Conservation (phyloP, 2,329 filamentous ascomycete genomes). For the Furcasterigmium furcatum region DNA sequence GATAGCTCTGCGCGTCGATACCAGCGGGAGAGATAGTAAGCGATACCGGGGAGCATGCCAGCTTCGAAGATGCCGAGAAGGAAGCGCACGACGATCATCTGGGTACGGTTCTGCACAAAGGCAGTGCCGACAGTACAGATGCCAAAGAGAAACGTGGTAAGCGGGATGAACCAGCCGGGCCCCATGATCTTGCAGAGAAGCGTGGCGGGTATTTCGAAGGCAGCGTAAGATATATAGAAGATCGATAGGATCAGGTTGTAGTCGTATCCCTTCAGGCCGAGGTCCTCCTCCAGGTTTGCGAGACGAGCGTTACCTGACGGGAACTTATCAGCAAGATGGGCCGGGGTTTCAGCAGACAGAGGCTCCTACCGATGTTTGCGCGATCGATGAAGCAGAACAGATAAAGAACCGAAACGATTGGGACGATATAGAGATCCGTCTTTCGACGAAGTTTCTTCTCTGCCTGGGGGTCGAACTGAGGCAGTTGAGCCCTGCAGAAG, state of each 20-base stretch:
- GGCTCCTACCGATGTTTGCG: no score
- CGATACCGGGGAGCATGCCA: slow-evolving; percentile 29
- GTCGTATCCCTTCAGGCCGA: slow-evolving; percentile 34
- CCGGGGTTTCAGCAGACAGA: no score
- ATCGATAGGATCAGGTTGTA: slow-evolving; percentile 40
- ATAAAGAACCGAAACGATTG: no score
- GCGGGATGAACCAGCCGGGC: slow-evolving; percentile 31
- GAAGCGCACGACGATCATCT: slow-evolving; percentile 29
- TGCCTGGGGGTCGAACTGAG: no score
- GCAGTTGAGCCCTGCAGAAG: no score
- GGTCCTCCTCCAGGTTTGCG: slow-evolving; percentile 36
- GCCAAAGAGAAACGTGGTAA: slow-evolving; percentile 36
- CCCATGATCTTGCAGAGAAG: slow-evolving; percentile 38
- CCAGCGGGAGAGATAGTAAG: slow-evolving; percentile 44
- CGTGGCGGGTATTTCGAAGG: slow-evolving; percentile 42
- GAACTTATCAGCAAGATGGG: no score
- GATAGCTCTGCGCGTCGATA: slow-evolving; percentile 47
- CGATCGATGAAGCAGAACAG: no score
- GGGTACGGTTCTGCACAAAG: slow-evolving; percentile 26
- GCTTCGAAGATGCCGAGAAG: slow-evolving; percentile 36
- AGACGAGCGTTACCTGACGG: slow-evolving; percentile 40
- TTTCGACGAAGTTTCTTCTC: no score
- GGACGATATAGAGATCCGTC: no score
- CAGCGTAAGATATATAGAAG: slow-evolving; percentile 28
- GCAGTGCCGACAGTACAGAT: slow-evolving; percentile 33